These are phyloP conservation scores for Ascochyta lentis DNA, from an alignment of 2,329 filamentous ascomycete species.

Conservation along the genomic window DNA sequence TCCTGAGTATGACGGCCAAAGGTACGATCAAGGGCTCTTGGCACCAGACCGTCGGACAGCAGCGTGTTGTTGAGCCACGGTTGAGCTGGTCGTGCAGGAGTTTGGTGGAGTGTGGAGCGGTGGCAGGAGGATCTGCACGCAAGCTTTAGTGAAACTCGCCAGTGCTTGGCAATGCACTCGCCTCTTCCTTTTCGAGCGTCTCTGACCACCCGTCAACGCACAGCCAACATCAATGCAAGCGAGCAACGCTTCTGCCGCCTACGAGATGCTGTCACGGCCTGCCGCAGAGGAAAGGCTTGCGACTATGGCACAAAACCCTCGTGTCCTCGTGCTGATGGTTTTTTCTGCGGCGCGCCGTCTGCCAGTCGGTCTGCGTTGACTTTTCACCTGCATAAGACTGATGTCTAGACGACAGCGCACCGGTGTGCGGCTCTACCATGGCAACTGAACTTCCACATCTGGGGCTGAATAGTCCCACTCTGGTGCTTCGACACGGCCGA, in stretches of 20 bases:
- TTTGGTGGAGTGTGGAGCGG: conserved; percentile 24
- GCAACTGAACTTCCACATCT: conserved; percentile 8
- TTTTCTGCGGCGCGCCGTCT: conserved; percentile 1
- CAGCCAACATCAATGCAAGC: conserved; percentile 19
- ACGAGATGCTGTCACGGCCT: neutral
- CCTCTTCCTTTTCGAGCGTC: conserved; percentile 18
- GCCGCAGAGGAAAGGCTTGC: conserved; percentile 1
- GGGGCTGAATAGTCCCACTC: conserved; percentile 19
- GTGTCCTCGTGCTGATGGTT: neutral
- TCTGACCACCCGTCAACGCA: conserved; percentile 26
- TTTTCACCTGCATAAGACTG: conserved; percentile 25
- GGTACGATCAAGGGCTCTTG: neutral
- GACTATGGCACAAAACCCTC: neutral
- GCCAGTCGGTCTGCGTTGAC: conserved; percentile 15
- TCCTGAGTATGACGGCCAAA: neutral
- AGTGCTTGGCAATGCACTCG: conserved; percentile 18
- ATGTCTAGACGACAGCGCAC: conserved; percentile 8
- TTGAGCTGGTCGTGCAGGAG: conserved; percentile 30
- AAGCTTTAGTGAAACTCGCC: conserved; percentile 28
- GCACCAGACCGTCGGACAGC: conserved; percentile 20
- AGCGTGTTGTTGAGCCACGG: conserved; percentile 26
- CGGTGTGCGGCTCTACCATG: conserved; percentile 10
- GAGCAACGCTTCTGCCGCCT: neutral
- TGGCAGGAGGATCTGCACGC: conserved; percentile 30
- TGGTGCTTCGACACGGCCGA: conserved; percentile 22